Evolutionary conservation across 208 protist species (phyloP), one percentile per base, ranked within the genome.

Genomic region (Crithidia sp.): DNA sequence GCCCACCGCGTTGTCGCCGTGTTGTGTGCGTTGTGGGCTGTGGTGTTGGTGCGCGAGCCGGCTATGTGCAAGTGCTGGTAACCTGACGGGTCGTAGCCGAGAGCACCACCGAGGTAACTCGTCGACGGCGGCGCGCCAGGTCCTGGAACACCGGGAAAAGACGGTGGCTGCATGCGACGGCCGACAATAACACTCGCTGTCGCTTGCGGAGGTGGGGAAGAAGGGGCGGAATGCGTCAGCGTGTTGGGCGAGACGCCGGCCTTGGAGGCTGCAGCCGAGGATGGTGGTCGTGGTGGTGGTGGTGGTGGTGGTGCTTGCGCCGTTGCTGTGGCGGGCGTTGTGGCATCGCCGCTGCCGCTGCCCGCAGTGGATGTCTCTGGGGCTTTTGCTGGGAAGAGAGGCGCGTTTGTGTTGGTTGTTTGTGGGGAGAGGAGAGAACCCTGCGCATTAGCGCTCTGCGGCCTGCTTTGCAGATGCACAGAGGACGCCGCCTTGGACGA

Each of bases 1-100:
- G 53, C 39, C 65, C 65, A 59, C 3, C 65, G 65, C 53, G 65
- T 61, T 7, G 54, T 61, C 3, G 50, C n/a, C 28, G 28, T 16
- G 56, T 40, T 7, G 56, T 19, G 50, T 7, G 36, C 39, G 13
- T 36, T 28, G 28, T 28, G 28, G 28, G 28, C 28, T 28, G 28
- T 28, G 28, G 28, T 28, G 28, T 28, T 28, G 17, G 7, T 13
- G n/a, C 65, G 53, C 4, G 53, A 45, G 3, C 50, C 50, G 0
- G 65, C 61, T 41, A 28, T 28, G 28, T 28, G 28, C 28, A 28
- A 28, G 28, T 28, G 28, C 28, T 28, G 28, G 28, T 28, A 28
- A 28, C 28, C 28, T 28, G 28, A 28, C 28, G 28, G 28, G 28
- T 28, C 28, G 41, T 45, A 7, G 16, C 10, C 7, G 10, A 57